These are phyloP conservation scores for Aspergillus sp. DNA, from an alignment of 2,329 filamentous ascomycete genomes.

Conservation along the genomic window DNA sequence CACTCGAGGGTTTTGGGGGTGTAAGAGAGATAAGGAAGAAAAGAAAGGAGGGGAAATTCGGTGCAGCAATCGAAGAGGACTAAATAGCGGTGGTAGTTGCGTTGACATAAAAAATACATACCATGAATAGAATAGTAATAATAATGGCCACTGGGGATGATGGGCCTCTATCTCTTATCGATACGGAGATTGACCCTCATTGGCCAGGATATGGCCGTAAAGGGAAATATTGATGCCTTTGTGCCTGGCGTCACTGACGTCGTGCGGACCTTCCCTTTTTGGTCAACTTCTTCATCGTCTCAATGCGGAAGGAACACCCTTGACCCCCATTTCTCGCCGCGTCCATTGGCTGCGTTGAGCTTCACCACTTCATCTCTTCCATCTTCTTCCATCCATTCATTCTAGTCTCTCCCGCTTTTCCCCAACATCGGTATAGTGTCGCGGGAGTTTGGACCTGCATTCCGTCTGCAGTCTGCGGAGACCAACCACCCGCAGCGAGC, in stretches of 20 bases:
- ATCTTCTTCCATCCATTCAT: slow-evolving; percentile 1
- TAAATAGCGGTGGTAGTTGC: slow-evolving; percentile 11
- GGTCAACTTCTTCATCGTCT: slow-evolving; percentile 18
- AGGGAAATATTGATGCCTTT: slow-evolving; percentile 15
- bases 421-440: not conserved
- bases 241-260: slow-evolving; percentile 17
- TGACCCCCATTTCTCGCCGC: not conserved
- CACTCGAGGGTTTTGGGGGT: not conserved
- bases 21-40: not conserved
- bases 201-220: slow-evolving; percentile 4
- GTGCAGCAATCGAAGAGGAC: not conserved
- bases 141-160: slow-evolving; percentile 1
- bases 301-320: not conserved
- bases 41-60: slow-evolving; percentile 1
- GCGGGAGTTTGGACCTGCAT: not conserved
- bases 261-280: slow-evolving; percentile 44
- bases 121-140: not conserved
- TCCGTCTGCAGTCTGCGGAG: not conserved
- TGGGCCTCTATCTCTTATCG: slow-evolving; percentile 18
- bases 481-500: not conserved
- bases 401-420: slow-evolving; percentile 8
- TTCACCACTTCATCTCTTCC: not conserved
- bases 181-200: slow-evolving; percentile 24
- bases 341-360: not conserved
- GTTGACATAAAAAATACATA: slow-evolving; percentile 2